phyloP scores from a whole-genome alignment of 139 green algal species.

The Tetradesmus lagerheimii region DNA sequence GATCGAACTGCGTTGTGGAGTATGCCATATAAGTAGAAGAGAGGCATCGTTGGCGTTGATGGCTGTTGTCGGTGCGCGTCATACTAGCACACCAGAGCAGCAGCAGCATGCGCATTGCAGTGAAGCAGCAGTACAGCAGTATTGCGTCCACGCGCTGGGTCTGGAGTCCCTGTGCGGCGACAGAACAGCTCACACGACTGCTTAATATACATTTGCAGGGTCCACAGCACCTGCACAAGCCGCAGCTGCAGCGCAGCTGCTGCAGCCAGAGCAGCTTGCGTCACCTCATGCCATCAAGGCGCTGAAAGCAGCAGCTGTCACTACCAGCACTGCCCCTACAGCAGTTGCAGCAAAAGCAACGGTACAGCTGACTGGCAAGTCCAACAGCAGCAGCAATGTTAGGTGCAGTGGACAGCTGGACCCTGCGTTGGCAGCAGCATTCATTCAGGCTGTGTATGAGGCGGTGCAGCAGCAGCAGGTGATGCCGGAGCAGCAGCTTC shows the following conservation, averaged over 20 bases:
- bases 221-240: not conserved
- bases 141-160: too few species aligned
- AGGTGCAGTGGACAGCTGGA: slow-evolving; percentile 3
- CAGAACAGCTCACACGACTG: too few species aligned
- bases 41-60: not conserved
- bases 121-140: not conserved
- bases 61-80: not conserved
- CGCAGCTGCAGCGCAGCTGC: not conserved
- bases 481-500: slow-evolving; percentile 49
- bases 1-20: not conserved
- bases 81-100: not conserved
- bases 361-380: not conserved
- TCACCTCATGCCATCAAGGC: not conserved
- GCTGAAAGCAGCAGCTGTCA: not conserved
- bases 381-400: not conserved
- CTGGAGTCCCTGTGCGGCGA: too few species aligned
- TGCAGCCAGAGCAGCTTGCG: not conserved
- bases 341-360: not conserved
- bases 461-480: slow-evolving; percentile 28
- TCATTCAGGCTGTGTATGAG: slow-evolving; percentile 46
- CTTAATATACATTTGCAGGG: not conserved
- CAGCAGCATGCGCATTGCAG: not conserved
- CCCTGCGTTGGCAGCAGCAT: slow-evolving; percentile 34
- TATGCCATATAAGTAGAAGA: not conserved
- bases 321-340: not conserved